These are phyloP conservation scores for Podaxis sp. DNA, from an alignment of 768 basidiomycete genomes.

Conservation along the genomic window DNA sequence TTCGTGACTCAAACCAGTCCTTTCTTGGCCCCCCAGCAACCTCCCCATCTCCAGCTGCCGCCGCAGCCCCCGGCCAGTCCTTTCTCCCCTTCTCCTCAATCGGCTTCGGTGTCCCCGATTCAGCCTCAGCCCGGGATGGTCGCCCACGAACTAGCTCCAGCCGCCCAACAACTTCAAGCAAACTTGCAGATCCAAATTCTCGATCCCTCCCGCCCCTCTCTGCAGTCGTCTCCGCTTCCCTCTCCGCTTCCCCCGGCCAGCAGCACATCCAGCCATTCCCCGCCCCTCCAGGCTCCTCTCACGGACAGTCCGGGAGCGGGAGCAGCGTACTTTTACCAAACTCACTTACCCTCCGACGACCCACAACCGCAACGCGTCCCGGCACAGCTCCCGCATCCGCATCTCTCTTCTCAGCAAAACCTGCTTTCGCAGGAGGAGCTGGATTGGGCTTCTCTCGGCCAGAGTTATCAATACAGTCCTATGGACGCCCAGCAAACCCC, in stretches of 20 bases:
- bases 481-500: conserved; percentile 12
- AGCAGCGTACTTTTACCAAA: conserved; percentile 54
- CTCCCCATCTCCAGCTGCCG: conserved; percentile 33
- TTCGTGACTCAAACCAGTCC: conserved; percentile 81
- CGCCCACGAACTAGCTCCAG: conserved; percentile 34
- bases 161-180: conserved; percentile 55
- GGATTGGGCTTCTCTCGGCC: conserved; percentile 47
- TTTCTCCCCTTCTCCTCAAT: conserved; percentile 57
- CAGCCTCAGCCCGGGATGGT: conserved; percentile 21
- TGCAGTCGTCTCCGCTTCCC: conserved; percentile 73
- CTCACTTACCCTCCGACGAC: conserved; percentile 53
- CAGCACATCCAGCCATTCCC: conserved; percentile 37
- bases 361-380: conserved; percentile 62
- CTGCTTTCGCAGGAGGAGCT: conserved; percentile 49
- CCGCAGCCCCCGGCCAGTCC: conserved; percentile 56
- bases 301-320: conserved; percentile 38
- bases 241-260: conserved; percentile 44
- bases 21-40: conserved; percentile 50
- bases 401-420: conserved; percentile 54
- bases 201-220: conserved; percentile 70
- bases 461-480: conserved; percentile 24
- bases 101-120: conserved; percentile 30
- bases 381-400: conserved; percentile 73
- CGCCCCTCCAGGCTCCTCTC: conserved; percentile 22
- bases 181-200: conserved; percentile 33